These are phyloP conservation scores for Globisporangium irregulare DNA, from an alignment of 352 stramenopile species.

Conservation along the genomic window DNA sequence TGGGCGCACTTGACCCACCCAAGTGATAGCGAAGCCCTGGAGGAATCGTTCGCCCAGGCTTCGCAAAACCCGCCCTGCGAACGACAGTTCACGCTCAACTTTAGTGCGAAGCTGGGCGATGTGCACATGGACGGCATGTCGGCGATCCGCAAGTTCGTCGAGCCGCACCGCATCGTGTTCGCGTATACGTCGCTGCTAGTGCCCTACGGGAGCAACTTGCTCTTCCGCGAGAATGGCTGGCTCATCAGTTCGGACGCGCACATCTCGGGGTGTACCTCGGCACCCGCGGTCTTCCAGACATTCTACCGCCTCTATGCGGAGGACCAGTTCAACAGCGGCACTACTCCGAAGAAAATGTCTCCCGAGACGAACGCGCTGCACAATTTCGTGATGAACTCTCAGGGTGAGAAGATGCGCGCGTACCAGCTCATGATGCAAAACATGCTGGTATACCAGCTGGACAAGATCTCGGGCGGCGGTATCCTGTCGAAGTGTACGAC, in stretches of 20 bases:
- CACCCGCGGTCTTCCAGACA: constrained; percentile 9
- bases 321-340: not conserved
- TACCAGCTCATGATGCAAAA: constrained; percentile 3
- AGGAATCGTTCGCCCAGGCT: not conserved
- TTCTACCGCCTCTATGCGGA: constrained; percentile 8
- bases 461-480: not conserved
- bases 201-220: not conserved
- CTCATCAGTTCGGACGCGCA: constrained; percentile 6
- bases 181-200: constrained; percentile 10
- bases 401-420: constrained; percentile 9
- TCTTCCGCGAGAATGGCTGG: constrained; percentile 16
- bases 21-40: not conserved
- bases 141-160: constrained; percentile 1
- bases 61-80: not conserved
- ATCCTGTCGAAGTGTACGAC: not conserved
- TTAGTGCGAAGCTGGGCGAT: constrained; percentile 3
- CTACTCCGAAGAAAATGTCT: not conserved
- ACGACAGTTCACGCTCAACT: not conserved
- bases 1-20: constrained; percentile 4
- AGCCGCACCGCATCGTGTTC: constrained; percentile 10
- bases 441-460: not conserved
- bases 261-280: not conserved
- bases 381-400: constrained; percentile 4
- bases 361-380: not conserved
- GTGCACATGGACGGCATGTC: constrained; percentile 3